These are phyloP conservation scores for Babesia bigemina DNA, from an alignment of 169 alveolate species.

Conservation along the genomic window DNA sequence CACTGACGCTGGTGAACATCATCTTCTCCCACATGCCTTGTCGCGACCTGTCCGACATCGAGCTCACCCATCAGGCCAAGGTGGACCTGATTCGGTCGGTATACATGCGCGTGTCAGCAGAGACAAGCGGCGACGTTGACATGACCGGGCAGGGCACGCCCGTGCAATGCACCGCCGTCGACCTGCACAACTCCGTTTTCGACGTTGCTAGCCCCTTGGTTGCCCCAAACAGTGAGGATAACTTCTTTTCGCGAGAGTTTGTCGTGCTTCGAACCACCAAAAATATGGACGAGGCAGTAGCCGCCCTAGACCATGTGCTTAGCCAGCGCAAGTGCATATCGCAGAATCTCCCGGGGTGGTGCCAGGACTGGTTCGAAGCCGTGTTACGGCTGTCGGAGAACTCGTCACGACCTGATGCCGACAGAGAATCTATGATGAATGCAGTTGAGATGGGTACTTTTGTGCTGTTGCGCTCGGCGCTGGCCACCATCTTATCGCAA, in stretches of 20 bases:
- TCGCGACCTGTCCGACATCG: constrained; percentile 39
- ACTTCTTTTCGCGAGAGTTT: constrained; percentile 26
- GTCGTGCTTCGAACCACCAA: constrained; percentile 21
- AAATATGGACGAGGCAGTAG: constrained; percentile 24
- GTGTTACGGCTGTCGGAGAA: constrained; percentile 37
- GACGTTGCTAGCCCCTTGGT: neutral
- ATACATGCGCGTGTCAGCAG: neutral
- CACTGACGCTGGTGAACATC: constrained; percentile 53
- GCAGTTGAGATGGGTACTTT: constrained; percentile 59
- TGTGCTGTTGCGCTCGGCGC: constrained; percentile 46
- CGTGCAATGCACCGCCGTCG: neutral
- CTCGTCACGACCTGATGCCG: constrained; percentile 28
- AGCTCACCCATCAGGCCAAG: constrained; percentile 1
- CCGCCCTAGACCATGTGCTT: constrained; percentile 29
- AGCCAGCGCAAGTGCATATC: constrained; percentile 32
- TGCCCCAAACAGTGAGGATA: neutral
- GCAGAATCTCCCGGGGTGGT: constrained; percentile 37
- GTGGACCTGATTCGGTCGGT: constrained; percentile 4
- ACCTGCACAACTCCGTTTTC: constrained; percentile 4
- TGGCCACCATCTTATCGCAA: constrained; percentile 44
- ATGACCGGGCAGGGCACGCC: neutral
- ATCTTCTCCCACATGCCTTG: constrained; percentile 53
- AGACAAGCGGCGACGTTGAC: neutral
- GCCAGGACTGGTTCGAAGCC: constrained; percentile 54
- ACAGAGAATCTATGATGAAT: constrained; percentile 53